Conservation (phyloP, 1,139 yeast species). For the Protomyces lactucae-debilis region DNA sequence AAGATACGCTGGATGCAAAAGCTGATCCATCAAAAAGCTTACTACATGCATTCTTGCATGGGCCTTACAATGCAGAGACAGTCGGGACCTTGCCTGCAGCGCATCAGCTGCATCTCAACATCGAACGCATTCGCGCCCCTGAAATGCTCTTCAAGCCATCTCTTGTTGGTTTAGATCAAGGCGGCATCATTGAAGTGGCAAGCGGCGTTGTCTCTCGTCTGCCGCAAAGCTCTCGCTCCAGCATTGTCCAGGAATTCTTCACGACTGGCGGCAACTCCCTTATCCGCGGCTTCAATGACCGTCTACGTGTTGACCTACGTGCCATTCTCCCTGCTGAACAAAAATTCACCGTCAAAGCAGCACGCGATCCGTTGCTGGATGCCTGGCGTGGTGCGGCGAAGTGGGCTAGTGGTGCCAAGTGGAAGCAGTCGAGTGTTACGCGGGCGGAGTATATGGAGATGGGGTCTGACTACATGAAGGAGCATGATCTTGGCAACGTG, state of each 20-base stretch:
- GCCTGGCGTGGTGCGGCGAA: conserved; percentile 94
- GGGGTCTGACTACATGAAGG: conserved; percentile 86
- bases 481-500: conserved; percentile 70
- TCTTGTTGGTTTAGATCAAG: conserved; percentile 93
- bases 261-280: conserved; percentile 80
- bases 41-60: conserved; percentile 79
- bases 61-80: conserved; percentile 57
- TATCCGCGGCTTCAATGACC: conserved; percentile 59
- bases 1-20: conserved; percentile 67
- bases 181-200: conserved; percentile 75
- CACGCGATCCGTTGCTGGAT: conserved; percentile 65
- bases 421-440: conserved; percentile 52
- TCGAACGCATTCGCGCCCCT: conserved; percentile 87
- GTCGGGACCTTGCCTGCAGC: conserved; percentile 50
- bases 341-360: conserved; percentile 57
- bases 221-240: conserved; percentile 44
- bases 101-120: conserved; percentile 83
- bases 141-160: conserved; percentile 87
- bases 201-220: conserved; percentile 63
- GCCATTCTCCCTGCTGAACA: conserved; percentile 66
- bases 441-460: conserved; percentile 74
- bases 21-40: conserved; percentile 80
- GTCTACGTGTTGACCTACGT: conserved; percentile 64
- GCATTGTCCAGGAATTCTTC: conserved; percentile 45
- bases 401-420: conserved; percentile 50